Base-by-base conservation (phyloP, 1,284 basidiomycete species). In the Tilletia indica region DNA sequence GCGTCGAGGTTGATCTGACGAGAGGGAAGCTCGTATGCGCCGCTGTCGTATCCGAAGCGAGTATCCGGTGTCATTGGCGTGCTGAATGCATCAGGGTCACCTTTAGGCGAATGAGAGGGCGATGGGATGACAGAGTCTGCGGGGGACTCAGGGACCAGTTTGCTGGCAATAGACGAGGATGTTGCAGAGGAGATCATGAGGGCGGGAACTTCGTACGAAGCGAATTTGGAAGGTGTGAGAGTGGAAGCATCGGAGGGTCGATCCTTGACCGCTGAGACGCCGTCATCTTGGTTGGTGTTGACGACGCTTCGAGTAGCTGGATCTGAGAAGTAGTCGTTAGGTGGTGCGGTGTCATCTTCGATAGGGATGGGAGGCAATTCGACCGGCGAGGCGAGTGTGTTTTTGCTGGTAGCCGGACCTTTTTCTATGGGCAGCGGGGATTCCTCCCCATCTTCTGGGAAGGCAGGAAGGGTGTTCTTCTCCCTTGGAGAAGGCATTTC, bases 141-240 rank as follows among this genome's bases (percentile, higher is more conserved):
- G 9, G 42, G 42, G 6, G 42, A 45, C 42, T 58, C 5, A 14
- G 56, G 34, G 56, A 31, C 56, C 21, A 34, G 34, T 58, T 58
- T 58, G 56, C 25, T 25, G 3, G 56, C 56, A 14, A 58, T n/a
- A 58, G 56, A 58, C 56, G 25, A 25, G 12, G 56, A 58, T 12
- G 56, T 58, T 21, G 56, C 56, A 4, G 56, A 58, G 2, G 56
- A 58, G 34, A 58, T 34, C 56, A 58, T 58, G 56, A 58, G 5
- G 56, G 56, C 21, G 14, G 56, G 56, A 14, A 58, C 34, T 31
- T 4, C 56, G 42, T 45, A 14, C 42, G 42, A 8, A 14, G 42
- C 6, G 42, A 45, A 8, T 14, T 14, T 45, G 3, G 42, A 9
- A 45, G 42, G 42, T 9, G 42, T 45, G 42, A 45, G 42, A 45